Evolutionary conservation across 139 green algal genomes (phyloP).

Genomic region (Edaphochlamys debaryana): DNA sequence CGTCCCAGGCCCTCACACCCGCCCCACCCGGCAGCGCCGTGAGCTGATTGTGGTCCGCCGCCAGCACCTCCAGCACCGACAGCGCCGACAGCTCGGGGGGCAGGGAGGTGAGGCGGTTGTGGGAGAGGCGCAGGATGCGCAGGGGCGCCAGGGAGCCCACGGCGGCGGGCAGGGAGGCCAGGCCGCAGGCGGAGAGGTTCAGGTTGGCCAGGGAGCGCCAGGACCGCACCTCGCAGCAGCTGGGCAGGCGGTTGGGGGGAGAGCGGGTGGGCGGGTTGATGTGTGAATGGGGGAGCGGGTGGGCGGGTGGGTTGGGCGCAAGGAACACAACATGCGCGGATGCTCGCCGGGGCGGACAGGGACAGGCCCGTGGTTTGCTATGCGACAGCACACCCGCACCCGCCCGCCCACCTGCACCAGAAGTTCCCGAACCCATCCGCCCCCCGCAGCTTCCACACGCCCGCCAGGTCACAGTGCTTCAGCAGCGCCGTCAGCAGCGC

Average conservation of each 20-base stretch:
- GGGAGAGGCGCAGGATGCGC: conserved; percentile 54
- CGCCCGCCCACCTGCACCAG: conserved; percentile 40
- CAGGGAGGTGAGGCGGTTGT: conserved; percentile 66
- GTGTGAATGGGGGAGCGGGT: no score
- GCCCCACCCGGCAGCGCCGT: conserved; percentile 75
- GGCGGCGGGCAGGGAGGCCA: conserved; percentile 46
- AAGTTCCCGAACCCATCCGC: conserved; percentile 63
- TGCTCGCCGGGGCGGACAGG: no score
- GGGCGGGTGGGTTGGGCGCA: no score
- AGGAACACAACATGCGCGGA: no score
- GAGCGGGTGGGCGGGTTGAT: no score
- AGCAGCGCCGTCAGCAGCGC: conserved; percentile 59
- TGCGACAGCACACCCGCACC: no score
- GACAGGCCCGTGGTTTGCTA: background rate
- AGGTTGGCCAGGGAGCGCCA: conserved; percentile 64
- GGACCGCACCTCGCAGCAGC: conserved; percentile 29
- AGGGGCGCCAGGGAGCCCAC: conserved; percentile 20
- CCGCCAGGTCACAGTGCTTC: conserved; percentile 54
- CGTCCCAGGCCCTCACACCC: background rate
- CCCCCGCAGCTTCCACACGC: conserved; percentile 62
- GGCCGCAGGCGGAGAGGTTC: conserved; percentile 66
- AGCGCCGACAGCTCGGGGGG: conserved; percentile 51
- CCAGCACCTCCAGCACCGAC: conserved; percentile 60
- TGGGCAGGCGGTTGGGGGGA: no score
- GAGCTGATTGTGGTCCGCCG: conserved; percentile 86